Base-by-base conservation (phyloP, 768 basidiomycete species). In the Lentinula sp. region DNA sequence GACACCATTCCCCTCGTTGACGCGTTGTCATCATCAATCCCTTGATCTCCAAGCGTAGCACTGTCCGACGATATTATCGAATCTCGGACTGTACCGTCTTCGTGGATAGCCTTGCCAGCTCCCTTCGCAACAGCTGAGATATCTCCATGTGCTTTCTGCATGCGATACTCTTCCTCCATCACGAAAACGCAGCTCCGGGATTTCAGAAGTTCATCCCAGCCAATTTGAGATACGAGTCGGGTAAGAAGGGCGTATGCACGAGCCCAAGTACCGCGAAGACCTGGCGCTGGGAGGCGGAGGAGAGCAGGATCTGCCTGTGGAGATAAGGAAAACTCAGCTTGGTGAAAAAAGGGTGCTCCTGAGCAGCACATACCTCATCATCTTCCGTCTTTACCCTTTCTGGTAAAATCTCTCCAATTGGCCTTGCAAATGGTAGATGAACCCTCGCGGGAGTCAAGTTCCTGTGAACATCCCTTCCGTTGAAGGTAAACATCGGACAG, bases 401-500 rank as follows among this genome's bases (percentile, higher is more conserved):
- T 2, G 95, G 95, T 2, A 99, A 79, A 43, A 98, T 93, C 49
- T 96, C 94, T 6, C 86, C 86, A 63, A 98, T 94, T 49, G 88
- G 84, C 59, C 87, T 83, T 64, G 89, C 90, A 70, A 91, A 85
- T 1, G 97, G 97, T 0, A 97, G 79, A 72, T 95, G 93, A 6
- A 95, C 82, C 62, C 87, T 85, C 1, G 88, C 78, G 16, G 95
- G 86, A 1, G 89, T 79, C 9, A 98, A 85, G 71, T 83, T 85
- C 3, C 95, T 85, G 70, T 99, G 97, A 2, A 88, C 80, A 72
- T 99, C 97, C 20, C 95, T 87, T 48, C 97, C 96, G 69, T 97
- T 97, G 76, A 91, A 98, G 7, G 97, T 98, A 76, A 99, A 99
- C 97, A 99, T 98, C 2, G 96, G 95, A 76, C 97, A 98, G n/a